Evolutionary conservation across 1,284 basidiomycete species (phyloP).

Genomic region (Puccinia triticina): DNA sequence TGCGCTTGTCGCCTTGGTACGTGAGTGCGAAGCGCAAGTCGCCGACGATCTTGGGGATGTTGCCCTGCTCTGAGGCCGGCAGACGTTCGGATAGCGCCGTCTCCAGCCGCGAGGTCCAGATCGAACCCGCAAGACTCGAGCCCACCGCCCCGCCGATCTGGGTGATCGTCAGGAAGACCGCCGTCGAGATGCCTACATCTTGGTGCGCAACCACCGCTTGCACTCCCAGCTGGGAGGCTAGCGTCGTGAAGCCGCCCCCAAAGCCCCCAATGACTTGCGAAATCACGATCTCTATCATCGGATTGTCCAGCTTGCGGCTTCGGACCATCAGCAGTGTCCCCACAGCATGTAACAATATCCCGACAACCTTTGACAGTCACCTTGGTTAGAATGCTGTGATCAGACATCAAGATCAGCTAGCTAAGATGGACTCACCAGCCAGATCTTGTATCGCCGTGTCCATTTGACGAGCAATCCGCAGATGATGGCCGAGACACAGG

Average conservation of each 20-base stretch:
- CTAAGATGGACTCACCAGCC: constrained; percentile 53
- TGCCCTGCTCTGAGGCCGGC: constrained; percentile 46
- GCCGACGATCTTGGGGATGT: constrained; percentile 56
- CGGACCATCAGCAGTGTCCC: constrained; percentile 58
- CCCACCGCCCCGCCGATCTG: constrained; percentile 59
- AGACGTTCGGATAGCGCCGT: constrained; percentile 53
- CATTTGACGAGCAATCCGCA: constrained; percentile 55
- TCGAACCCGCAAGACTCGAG: constrained; percentile 56
- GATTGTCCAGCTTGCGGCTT: constrained; percentile 55
- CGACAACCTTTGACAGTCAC: constrained; percentile 45
- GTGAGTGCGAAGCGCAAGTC: constrained; percentile 56
- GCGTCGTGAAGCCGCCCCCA: constrained; percentile 56
- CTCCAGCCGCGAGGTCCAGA: constrained; percentile 57
- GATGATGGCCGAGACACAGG: constrained; percentile 56
- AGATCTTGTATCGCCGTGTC: constrained; percentile 57
- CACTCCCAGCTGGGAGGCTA: constrained; percentile 57
- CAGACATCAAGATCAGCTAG: not conserved
- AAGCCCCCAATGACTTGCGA: constrained; percentile 55
- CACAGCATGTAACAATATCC: constrained; percentile 57
- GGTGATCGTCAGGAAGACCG: constrained; percentile 58
- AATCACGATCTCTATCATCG: constrained; percentile 57
- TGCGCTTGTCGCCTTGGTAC: constrained; percentile 54
- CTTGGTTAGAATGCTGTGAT: not conserved
- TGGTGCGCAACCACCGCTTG: constrained; percentile 55
- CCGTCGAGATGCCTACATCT: constrained; percentile 58